Conservation (phyloP, 805 yeast genomes). For the Grigorovia humatica region DNA sequence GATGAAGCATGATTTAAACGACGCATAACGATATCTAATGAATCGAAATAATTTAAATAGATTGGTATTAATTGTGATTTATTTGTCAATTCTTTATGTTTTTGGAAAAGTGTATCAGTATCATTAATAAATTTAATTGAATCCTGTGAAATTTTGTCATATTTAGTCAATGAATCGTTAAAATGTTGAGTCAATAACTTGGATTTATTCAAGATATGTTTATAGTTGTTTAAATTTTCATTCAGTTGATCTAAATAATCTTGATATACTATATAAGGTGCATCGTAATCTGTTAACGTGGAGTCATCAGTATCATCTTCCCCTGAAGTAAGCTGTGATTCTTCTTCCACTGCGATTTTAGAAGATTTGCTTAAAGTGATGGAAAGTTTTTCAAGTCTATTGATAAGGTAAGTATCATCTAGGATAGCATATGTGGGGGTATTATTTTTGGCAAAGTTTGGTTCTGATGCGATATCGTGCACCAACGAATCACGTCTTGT, state of each 20-base stretch:
- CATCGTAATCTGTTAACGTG: neutral
- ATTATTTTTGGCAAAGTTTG: slow-evolving; percentile 11
- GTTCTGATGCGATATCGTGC: slow-evolving; percentile 45
- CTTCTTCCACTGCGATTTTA: neutral
- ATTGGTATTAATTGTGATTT: slow-evolving; percentile 49
- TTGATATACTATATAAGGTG: slow-evolving; percentile 12
- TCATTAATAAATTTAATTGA: slow-evolving; percentile 34
- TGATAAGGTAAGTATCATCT: slow-evolving; percentile 19
- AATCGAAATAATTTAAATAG: slow-evolving; percentile 56
- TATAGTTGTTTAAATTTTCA: slow-evolving; percentile 33
- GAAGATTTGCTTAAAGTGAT: slow-evolving; percentile 1
- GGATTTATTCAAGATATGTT: slow-evolving; percentile 31
- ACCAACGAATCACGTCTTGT: slow-evolving; percentile 55
- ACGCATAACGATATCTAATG: slow-evolving; percentile 59
- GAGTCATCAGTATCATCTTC: neutral
- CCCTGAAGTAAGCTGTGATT: neutral
- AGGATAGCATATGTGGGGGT: slow-evolving; percentile 14
- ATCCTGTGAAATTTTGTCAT: slow-evolving; percentile 23
- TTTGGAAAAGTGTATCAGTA: slow-evolving; percentile 35
- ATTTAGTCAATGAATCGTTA: slow-evolving; percentile 24
- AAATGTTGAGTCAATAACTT: slow-evolving; percentile 25
- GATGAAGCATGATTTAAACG: slow-evolving; percentile 62
- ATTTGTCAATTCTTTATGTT: slow-evolving; percentile 38
- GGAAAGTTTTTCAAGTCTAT: slow-evolving; percentile 16
- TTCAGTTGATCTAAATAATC: slow-evolving; percentile 15